Evolutionary conservation across 2,329 filamentous ascomycete species (phyloP).

Genomic region (Colletotrichum godetiae): DNA sequence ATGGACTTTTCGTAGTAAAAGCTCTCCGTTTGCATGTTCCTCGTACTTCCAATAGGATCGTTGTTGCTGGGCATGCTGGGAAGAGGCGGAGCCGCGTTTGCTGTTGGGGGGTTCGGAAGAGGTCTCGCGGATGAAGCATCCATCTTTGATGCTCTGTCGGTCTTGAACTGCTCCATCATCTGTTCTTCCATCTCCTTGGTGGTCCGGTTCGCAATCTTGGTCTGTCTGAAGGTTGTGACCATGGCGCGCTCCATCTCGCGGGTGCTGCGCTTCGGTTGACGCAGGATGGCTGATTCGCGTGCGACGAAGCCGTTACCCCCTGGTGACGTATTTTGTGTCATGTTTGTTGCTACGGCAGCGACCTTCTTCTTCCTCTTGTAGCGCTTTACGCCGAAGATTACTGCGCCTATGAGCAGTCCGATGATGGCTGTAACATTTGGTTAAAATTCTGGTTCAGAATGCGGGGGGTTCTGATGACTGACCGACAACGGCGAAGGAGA

Average conservation of each 20-base stretch:
- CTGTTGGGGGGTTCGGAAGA: background rate
- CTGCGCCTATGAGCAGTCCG: conserved; percentile 17
- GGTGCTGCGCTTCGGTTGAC: conserved; percentile 17
- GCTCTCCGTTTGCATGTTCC: conserved; percentile 3
- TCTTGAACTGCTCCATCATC: conserved; percentile 22
- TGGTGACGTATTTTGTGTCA: conserved; percentile 5
- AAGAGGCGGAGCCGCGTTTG: background rate
- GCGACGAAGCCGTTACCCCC: background rate
- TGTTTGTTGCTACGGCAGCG: conserved; percentile 17
- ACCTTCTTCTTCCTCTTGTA: conserved; percentile 27
- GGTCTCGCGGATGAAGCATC: background rate
- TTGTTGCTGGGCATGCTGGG: background rate
- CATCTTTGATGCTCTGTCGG: background rate
- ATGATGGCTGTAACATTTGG: background rate
- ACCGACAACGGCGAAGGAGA: conserved; percentile 24
- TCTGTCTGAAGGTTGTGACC: conserved; percentile 22
- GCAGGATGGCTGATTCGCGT: conserved; percentile 5
- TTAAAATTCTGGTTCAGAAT: background rate
- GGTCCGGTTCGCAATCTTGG: conserved; percentile 23
- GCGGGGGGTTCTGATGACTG: background rate
- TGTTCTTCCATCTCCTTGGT: conserved; percentile 30
- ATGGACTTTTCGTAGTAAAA: conserved; percentile 30
- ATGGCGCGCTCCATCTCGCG: conserved; percentile 18
- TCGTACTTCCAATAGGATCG: background rate
- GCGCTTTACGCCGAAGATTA: conserved; percentile 19